Base-by-base conservation (phyloP, 352 stramenopile species). In the Saprolegnia parasitica region DNA sequence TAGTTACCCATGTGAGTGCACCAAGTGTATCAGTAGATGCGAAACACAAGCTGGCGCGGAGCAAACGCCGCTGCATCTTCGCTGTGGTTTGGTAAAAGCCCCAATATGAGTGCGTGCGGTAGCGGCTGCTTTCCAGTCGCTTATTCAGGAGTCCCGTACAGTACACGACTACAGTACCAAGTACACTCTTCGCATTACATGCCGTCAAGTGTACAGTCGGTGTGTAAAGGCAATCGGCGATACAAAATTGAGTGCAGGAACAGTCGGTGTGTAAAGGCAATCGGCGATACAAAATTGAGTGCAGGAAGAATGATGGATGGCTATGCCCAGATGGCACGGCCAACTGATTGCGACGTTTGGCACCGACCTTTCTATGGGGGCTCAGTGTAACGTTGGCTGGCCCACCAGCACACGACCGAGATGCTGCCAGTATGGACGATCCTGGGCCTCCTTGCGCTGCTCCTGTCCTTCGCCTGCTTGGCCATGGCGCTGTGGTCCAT, bases 401-500 rank as follows among this genome's bases (percentile, higher is more conserved):
- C 24, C 35, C 2, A 20, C 20, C 35, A 11, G 24, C 35, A n/a
- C 52, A 26, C 42, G 9, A 60, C 11, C 52, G 35, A 15, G 52
- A 60, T 60, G 52, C 24, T 60, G 24, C 52, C 52, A 20, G 10
- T 40, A 4, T 60, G 52, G 52, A 60, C 52, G 13, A 60, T 60
- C 35, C 24, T 60, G 24, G 52, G 52, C 24, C 35, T 60, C 16
- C 35, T 60, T 8, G 11, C 20, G 13, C 35, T 60, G 4, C 3
- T 60, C 35, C 24, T 60, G 52, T 60, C 52, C 11, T 60, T 60
- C 13, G 1, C 20, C 11, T 60, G 52, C 35, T 11, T 60, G 52
- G 35, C 52, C 24, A 60, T 60, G 52, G 52, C 52, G 35, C 35
- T 60, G 1, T 60, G 52, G 52, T 60, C 52, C 11, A 60, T 70